Conservation (phyloP, 2,329 filamentous ascomycete species). For the Diaporthe sp. region DNA sequence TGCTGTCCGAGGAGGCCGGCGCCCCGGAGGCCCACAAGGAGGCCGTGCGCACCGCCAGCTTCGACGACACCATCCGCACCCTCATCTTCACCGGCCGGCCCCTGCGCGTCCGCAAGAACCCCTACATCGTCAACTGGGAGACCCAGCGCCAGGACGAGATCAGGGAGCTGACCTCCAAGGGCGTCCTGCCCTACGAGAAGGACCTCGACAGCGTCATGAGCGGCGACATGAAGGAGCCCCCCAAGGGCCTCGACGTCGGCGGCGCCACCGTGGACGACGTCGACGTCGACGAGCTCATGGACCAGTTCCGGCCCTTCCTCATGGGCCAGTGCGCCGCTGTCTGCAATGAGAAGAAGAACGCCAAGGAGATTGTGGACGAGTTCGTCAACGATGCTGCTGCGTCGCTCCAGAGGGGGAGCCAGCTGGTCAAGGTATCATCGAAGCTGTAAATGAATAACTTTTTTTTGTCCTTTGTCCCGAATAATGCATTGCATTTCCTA, state of each 20-base stretch:
- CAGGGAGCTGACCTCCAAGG: conserved; percentile 90
- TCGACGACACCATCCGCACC: conserved; percentile 96
- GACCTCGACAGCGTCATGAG: conserved; percentile 86
- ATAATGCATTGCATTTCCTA: background rate
- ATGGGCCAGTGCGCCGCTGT: conserved; percentile 99
- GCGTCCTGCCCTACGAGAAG: conserved; percentile 92
- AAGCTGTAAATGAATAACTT: conserved; percentile 71
- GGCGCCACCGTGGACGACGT: conserved; percentile 75
- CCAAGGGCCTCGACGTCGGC: conserved; percentile 75
- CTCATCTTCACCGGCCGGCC: conserved; percentile 99
- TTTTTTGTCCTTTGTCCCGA: background rate
- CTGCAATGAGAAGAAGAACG: conserved; percentile 91
- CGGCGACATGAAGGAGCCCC: conserved; percentile 75
- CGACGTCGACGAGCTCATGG: conserved; percentile 87
- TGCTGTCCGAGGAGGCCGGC: conserved; percentile 93
- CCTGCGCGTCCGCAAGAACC: conserved; percentile 91
- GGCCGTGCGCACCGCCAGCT: conserved; percentile 89
- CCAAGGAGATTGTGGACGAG: conserved; percentile 94
- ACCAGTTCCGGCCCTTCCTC: conserved; percentile 90
- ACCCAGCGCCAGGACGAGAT: conserved; percentile 91
- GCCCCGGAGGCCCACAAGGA: conserved; percentile 96
- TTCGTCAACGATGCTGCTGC: conserved; percentile 86
- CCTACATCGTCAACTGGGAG: conserved; percentile 97
- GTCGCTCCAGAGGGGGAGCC: conserved; percentile 77
- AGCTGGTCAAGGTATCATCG: conserved; percentile 68